A percentile compares a stretch with the other conserved stretches of the same genome.
phyloP scores from a whole-genome alignment of 345 rosid species.

The Populus tremula region DNA sequence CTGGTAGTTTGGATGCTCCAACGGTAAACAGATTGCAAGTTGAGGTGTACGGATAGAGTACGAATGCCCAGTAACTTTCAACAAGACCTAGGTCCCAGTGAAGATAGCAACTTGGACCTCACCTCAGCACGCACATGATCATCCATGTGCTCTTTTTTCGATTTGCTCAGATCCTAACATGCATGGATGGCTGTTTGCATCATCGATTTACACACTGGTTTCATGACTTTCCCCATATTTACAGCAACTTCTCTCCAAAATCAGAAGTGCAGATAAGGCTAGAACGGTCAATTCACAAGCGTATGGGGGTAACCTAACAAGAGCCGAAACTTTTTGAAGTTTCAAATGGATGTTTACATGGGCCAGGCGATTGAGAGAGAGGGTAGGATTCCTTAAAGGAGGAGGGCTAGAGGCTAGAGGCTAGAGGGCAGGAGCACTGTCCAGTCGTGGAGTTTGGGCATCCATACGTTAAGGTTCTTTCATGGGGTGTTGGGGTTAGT shows the following conservation, averaged over 20 bases:
- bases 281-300: neutral
- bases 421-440: neutral
- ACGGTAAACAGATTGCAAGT: conserved; percentile 24
- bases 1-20: neutral
- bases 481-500: neutral
- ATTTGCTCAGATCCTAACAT: neutral
- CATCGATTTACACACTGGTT: neutral
- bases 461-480: conserved; percentile 6
- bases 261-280: neutral
- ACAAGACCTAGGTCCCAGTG: conserved; percentile 11
- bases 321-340: neutral
- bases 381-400: conserved; percentile 19
- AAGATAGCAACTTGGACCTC: conserved; percentile 9
- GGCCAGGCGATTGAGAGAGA: neutral
- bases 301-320: no score
- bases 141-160: conserved; percentile 31
- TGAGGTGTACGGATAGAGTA: conserved; percentile 25
- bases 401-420: conserved; percentile 15
- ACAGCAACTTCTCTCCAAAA: neutral
- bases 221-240: neutral
- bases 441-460: conserved; percentile 30
- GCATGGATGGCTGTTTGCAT: neutral
- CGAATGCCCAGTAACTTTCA: conserved; percentile 26
- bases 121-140: conserved; percentile 18
- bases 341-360: neutral